phyloP scores from a whole-genome alignment of 306 rosid genomes.

The Trifolium subterraneum region DNA sequence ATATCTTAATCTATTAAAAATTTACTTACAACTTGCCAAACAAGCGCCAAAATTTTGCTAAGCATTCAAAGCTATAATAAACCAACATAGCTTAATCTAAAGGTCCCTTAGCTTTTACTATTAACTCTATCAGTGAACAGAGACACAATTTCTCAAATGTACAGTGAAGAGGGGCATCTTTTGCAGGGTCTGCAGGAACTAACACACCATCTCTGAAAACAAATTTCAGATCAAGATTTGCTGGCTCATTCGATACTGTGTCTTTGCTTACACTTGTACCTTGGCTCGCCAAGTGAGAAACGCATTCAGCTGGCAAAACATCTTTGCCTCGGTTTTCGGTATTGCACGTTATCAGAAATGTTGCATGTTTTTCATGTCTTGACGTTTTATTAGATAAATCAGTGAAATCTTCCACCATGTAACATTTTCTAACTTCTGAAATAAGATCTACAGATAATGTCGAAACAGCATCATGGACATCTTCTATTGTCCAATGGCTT shows the following conservation, averaged over 20 bases:
- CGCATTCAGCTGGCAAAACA: slow-evolving; percentile 61
- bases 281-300: slow-evolving; percentile 58
- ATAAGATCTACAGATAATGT: slow-evolving; percentile 75
- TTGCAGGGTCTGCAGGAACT: slow-evolving; percentile 58
- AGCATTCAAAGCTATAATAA: slow-evolving; percentile 56
- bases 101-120: slow-evolving; percentile 60
- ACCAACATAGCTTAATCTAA: slow-evolving; percentile 58
- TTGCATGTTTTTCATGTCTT: slow-evolving; percentile 39
- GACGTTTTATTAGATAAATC: slow-evolving; percentile 33
- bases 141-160: slow-evolving; percentile 86
- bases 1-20: slow-evolving; percentile 46
- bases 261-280: slow-evolving; percentile 40
- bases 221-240: slow-evolving; percentile 58
- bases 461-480: slow-evolving; percentile 73
- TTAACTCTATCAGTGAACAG: slow-evolving; percentile 75
- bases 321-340: slow-evolving; percentile 42
- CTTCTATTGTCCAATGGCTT: slow-evolving; percentile 66
- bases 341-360: slow-evolving; percentile 39
- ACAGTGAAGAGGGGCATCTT: slow-evolving; percentile 75
- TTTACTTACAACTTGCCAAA: slow-evolving; percentile 53
- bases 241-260: slow-evolving; percentile 20
- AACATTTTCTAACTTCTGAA: slow-evolving; percentile 61
- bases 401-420: slow-evolving; percentile 44
- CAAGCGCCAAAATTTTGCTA: slow-evolving; percentile 58
- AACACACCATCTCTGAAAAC: slow-evolving; percentile 86